Percentiles rank a stretch among this genome's conserved stretches.
Conservation (phyloP, 768 basidiomycete genomes). For the Gloeostereum incarnatum region DNA sequence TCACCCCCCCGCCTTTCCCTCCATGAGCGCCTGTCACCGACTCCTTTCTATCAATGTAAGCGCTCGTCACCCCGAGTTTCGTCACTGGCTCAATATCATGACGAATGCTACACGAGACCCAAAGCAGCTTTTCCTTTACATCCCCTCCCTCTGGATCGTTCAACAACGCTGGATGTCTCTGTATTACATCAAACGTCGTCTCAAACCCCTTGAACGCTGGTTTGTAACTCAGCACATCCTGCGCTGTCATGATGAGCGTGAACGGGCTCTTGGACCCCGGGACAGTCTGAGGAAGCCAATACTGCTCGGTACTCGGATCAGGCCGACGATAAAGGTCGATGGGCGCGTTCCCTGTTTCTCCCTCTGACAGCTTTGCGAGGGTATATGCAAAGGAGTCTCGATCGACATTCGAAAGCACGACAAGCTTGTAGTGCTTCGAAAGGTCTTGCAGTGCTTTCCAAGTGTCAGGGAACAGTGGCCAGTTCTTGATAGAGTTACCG, state of each 20-base stretch:
- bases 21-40: slow-evolving; percentile 34
- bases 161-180: slow-evolving; percentile 28
- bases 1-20: slow-evolving; percentile 10
- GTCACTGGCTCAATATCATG: slow-evolving; percentile 63
- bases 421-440: slow-evolving; percentile 54
- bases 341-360: slow-evolving; percentile 8
- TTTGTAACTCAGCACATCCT: slow-evolving; percentile 69
- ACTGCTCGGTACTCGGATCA: slow-evolving; percentile 8
- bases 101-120: slow-evolving; percentile 57
- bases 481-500: slow-evolving; percentile 48
- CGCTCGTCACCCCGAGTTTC: slow-evolving; percentile 42
- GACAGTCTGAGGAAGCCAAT: slow-evolving; percentile 34
- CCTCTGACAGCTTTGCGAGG: slow-evolving; percentile 42
- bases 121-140: slow-evolving; percentile 38
- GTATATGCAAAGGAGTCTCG: slow-evolving; percentile 52
- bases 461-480: slow-evolving; percentile 65
- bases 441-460: slow-evolving; percentile 48
- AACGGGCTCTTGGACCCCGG: slow-evolving; percentile 46
- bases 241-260: slow-evolving; percentile 57
- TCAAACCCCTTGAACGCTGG: slow-evolving; percentile 49
- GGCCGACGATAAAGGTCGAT: slow-evolving; percentile 5
- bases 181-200: slow-evolving; percentile 34
- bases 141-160: slow-evolving; percentile 11
- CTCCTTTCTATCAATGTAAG: slow-evolving; percentile 57
- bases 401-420: slow-evolving; percentile 74